Conservation (phyloP, 192 early-diverging fungal species). For the Linnemannia elongata region DNA sequence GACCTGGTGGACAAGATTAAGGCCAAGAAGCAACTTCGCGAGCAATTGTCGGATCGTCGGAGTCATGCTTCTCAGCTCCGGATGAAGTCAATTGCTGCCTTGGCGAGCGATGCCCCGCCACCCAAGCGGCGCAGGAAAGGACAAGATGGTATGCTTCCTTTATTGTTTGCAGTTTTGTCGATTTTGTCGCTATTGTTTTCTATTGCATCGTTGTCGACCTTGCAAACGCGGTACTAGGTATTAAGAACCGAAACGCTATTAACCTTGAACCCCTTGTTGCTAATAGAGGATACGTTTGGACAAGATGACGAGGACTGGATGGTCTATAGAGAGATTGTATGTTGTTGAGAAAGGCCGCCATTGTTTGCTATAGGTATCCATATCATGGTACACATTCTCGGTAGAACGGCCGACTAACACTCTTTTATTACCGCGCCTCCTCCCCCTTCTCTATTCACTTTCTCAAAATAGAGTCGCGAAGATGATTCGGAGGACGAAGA, state of each 20-base stretch:
- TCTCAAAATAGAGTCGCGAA: conserved; percentile 68
- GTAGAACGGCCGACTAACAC: background rate
- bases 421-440: background rate
- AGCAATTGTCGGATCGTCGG: conserved; percentile 87
- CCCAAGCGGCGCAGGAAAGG: conserved; percentile 71
- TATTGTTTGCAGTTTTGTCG: background rate
- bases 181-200: background rate
- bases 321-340: conserved; percentile 91
- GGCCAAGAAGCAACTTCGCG: conserved; percentile 74
- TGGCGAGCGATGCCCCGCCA: conserved; percentile 75
- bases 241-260: background rate
- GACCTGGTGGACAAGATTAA: conserved; percentile 79
- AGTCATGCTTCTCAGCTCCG: conserved; percentile 88
- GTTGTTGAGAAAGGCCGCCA: conserved; percentile 4
- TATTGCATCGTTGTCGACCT: background rate
- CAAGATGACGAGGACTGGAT: conserved; percentile 94
- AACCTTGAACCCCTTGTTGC: background rate
- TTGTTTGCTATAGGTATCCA: background rate
- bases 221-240: background rate
- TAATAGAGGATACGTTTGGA: conserved; percentile 92
- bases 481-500: conserved; percentile 87
- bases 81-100: conserved; percentile 87
- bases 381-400: background rate
- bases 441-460: background rate
- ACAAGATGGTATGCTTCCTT: conserved; percentile 62